These are phyloP conservation scores for Oryza meyeriana DNA, from an alignment of 176 grass and related monocot species.

Conservation along the genomic window DNA sequence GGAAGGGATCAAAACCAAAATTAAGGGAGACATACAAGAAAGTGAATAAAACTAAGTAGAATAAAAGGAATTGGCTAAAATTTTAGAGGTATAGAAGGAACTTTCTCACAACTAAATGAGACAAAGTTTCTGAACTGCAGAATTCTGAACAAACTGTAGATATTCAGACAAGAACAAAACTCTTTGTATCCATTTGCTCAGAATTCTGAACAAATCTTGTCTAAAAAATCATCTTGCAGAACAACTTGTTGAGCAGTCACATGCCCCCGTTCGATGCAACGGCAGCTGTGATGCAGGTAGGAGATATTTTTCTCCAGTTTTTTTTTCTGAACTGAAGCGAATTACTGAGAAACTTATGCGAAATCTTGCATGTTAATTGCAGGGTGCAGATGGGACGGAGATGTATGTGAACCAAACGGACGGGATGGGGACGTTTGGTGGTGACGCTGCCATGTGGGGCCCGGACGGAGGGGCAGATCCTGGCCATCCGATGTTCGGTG, in stretches of 20 bases:
- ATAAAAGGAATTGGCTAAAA: no score
- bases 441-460: constrained; percentile 52
- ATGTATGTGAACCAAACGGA: constrained; percentile 25
- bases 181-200: background rate
- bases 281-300: constrained; percentile 9
- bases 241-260: constrained; percentile 30
- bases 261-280: constrained; percentile 27
- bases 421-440: constrained; percentile 35
- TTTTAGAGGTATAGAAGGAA: no score
- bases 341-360: background rate
- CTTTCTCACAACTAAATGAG: no score
- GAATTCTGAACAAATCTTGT: background rate
- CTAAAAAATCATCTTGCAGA: background rate
- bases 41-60: no score
- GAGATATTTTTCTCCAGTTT: background rate
- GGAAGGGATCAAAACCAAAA: no score
- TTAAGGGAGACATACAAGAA: no score
- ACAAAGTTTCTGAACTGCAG: background rate
- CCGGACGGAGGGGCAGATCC: background rate
- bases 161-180: background rate
- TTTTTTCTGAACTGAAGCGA: background rate
- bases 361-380: background rate
- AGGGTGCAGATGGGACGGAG: constrained; percentile 10
- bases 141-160: background rate
- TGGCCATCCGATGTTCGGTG: constrained; percentile 31